phyloP scores from a whole-genome alignment of 2,329 filamentous ascomycete genomes.

The Lizonia empirigonia region DNA sequence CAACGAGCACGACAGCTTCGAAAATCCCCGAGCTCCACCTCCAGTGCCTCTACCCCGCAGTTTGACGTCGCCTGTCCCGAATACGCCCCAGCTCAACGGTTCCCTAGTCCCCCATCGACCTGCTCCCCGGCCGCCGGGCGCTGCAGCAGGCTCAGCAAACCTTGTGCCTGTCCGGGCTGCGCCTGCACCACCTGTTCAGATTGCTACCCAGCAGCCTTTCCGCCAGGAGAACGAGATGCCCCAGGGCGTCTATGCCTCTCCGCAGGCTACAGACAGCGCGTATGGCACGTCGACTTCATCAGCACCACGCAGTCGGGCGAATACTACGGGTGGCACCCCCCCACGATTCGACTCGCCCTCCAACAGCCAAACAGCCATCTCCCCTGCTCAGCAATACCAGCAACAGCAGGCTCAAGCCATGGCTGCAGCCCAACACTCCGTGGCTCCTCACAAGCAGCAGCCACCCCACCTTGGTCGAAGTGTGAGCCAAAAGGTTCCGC shows the following conservation, averaged over 20 bases:
- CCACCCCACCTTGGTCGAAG: constrained; percentile 69
- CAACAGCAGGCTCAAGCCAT: constrained; percentile 82
- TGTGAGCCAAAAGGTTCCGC: constrained; percentile 68
- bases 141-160: constrained; percentile 51
- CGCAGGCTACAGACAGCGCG: constrained; percentile 47
- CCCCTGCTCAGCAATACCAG: constrained; percentile 61
- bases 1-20: constrained; percentile 91
- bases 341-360: constrained; percentile 55
- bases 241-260: constrained; percentile 51
- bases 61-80: constrained; percentile 49
- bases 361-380: constrained; percentile 40
- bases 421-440: constrained; percentile 75
- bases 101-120: constrained; percentile 78
- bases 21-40: constrained; percentile 92
- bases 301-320: constrained; percentile 50
- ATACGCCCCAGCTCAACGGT: constrained; percentile 50
- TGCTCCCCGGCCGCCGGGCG: constrained; percentile 80
- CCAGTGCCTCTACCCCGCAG: constrained; percentile 68
- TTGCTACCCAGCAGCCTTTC: constrained; percentile 36
- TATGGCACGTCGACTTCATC: constrained; percentile 38
- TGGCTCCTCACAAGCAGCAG: constrained; percentile 39
- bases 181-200: constrained; percentile 60
- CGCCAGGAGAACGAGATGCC: constrained; percentile 51
- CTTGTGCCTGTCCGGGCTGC: constrained; percentile 63
- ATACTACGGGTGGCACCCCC: constrained; percentile 50